Conservation (phyloP, 352 stramenopile genomes). For the Globisporangium takayamanum region DNA sequence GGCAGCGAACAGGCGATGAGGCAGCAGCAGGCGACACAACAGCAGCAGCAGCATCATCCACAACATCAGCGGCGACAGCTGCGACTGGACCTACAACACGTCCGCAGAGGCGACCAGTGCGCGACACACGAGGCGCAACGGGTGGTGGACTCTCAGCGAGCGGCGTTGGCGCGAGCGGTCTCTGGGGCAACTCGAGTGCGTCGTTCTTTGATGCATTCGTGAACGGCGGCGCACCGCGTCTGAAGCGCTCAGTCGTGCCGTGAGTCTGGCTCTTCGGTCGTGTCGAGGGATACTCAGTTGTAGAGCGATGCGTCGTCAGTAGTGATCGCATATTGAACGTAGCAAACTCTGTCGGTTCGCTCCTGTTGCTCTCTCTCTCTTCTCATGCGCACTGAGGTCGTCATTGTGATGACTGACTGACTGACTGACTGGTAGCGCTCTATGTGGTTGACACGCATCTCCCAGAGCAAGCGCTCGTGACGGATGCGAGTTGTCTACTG, state of each 20-base stretch:
- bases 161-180: not conserved
- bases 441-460: too few species aligned
- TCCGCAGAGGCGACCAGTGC: constrained; percentile 25
- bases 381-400: not conserved
- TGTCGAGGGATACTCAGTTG: not conserved
- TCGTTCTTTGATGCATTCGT: constrained; percentile 77
- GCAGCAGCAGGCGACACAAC: not conserved
- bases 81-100: constrained; percentile 31
- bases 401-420: not conserved
- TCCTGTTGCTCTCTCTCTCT: not conserved
- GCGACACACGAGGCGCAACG: constrained; percentile 1
- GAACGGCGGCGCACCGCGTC: constrained; percentile 46
- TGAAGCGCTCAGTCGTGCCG: constrained; percentile 27
- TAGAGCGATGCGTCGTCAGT: not conserved
- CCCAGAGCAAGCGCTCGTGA: too few species aligned
- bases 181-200: constrained; percentile 17
- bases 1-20: constrained; percentile 4
- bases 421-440: too few species aligned
- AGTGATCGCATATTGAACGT: not conserved
- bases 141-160: not conserved
- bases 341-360: not conserved
- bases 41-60: not conserved
- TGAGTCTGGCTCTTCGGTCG: constrained; percentile 3
- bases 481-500: constrained; percentile 9
- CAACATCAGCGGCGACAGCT: constrained; percentile 17